Percentiles rank a stretch among this genome's conserved stretches.
These are phyloP conservation scores for Fonsecaea erecta DNA, from an alignment of 2,329 filamentous ascomycete species.

Conservation along the genomic window DNA sequence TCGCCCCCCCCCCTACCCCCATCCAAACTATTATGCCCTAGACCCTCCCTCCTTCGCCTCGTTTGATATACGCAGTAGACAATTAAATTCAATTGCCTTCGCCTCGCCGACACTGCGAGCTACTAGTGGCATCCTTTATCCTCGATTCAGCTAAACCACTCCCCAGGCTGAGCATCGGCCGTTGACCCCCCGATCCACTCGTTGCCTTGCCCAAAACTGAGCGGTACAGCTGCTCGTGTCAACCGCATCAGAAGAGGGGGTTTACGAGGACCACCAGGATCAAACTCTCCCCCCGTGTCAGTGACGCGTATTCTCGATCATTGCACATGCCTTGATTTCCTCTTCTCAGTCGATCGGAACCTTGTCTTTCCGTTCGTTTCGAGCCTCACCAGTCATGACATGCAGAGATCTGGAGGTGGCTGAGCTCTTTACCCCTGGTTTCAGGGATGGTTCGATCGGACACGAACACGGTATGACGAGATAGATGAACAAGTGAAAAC, in stretches of 20 bases:
- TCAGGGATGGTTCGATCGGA: neutral
- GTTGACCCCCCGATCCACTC: neutral
- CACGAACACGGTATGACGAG: neutral
- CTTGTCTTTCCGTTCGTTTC: conserved; percentile 7
- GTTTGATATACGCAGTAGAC: neutral
- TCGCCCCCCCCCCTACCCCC: neutral
- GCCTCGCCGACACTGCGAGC: neutral
- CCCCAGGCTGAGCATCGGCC: neutral
- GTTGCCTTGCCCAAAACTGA: neutral
- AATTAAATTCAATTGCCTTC: conserved; percentile 4
- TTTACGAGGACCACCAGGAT: neutral
- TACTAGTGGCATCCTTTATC: neutral
- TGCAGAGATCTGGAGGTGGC: conserved; percentile 12
- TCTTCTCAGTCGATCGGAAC: neutral
- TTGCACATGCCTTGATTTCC: conserved; percentile 1
- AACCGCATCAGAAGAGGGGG: neutral
- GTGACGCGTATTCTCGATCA: neutral
- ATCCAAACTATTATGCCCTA: neutral
- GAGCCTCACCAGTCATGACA: neutral
- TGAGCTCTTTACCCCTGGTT: neutral
- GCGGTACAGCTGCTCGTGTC: neutral
- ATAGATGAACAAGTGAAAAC: neutral
- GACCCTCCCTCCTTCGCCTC: neutral
- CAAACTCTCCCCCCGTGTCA: neutral
- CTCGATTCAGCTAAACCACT: neutral